Evolutionary conservation across 768 basidiomycete species (phyloP).

Genomic region (Pleurotus djamor): DNA sequence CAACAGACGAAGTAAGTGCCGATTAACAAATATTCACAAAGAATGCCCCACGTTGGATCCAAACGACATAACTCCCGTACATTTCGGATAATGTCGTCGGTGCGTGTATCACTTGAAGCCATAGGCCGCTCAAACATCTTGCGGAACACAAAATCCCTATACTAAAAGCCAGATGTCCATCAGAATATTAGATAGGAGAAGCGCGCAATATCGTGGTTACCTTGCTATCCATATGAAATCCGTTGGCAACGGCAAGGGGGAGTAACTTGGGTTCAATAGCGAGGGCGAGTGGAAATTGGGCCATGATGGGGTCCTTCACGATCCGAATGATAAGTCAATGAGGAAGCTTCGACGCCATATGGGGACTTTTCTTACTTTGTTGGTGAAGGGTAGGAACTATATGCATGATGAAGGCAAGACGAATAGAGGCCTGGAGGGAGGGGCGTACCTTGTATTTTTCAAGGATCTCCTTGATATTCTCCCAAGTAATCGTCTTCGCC

Average conservation of each 20-base stretch:
- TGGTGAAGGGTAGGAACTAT: conserved; percentile 78
- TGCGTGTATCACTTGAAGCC: conserved; percentile 44
- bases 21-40: not conserved
- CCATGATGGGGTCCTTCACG: conserved; percentile 72
- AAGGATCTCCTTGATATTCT: conserved; percentile 61
- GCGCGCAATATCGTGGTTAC: conserved; percentile 27
- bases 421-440: conserved; percentile 11
- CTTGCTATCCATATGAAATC: conserved; percentile 78
- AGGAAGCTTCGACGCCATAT: not conserved
- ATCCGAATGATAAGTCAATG: conserved; percentile 8
- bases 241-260: conserved; percentile 69
- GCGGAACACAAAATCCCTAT: conserved; percentile 84
- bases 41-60: conserved; percentile 54
- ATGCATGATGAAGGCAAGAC: conserved; percentile 13
- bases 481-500: conserved; percentile 58
- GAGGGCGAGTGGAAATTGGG: conserved; percentile 72
- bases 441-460: conserved; percentile 63
- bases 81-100: conserved; percentile 65
- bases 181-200: conserved; percentile 7
- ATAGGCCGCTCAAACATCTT: conserved; percentile 76
- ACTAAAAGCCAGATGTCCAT: conserved; percentile 33
- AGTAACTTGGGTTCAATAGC: conserved; percentile 76
- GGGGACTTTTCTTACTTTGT: conserved; percentile 45
- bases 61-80: conserved; percentile 71
- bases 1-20: conserved; percentile 6